Base-by-base conservation (phyloP, 805 yeast species). In the Lipomyces kockii region DNA sequence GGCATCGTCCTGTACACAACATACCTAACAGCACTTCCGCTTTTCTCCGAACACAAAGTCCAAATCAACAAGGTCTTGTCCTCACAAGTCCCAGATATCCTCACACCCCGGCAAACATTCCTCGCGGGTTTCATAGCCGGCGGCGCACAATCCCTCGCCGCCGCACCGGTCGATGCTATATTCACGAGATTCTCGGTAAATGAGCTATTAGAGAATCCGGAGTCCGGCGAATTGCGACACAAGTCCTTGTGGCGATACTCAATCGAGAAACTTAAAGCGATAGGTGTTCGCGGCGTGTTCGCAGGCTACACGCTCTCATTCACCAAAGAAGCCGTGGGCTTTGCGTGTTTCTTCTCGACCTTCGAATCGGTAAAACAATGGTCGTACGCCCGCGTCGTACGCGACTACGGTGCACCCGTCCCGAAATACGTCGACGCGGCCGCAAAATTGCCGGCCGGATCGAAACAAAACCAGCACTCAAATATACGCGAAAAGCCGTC, bases 151-250 rank as follows among this genome's bases (percentile, higher is more conserved):
- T 89, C 97, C n/a, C 79, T 91, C 20, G 93, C 91, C 0, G 97
- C 97, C 1, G 94, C 97, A 1, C 98, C 98, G 0, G 83, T 94
- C 3, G 98, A 94, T 78, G 97, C 98, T 7, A 86, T 94, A 2
- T 90, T 89, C 74, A 86, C 97, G 1, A 83, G 98, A 71, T 90
- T 93, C 71, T 83, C 87, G 1, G 88, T 91, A 4, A 85, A 89
- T 11, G 97, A 92, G 71, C 79, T 93, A 62, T 78, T 91, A 17
- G 83, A 84, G 14, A 37, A 17, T 14, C 58, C 60, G 1, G 61
- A 25, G n/a, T 63, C 49, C 22, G 29, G 35, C 35, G 55, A 29
- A 51, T 11, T 14, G 35, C 53, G 22, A 32, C 67, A 90, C 77
- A 85, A 85, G 66, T 89, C 89, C 66, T 77, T 93, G 65, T 91